These are phyloP conservation scores for Hymenotorrendiella dingleyae DNA, from an alignment of 2,329 filamentous ascomycete species.

Conservation along the genomic window DNA sequence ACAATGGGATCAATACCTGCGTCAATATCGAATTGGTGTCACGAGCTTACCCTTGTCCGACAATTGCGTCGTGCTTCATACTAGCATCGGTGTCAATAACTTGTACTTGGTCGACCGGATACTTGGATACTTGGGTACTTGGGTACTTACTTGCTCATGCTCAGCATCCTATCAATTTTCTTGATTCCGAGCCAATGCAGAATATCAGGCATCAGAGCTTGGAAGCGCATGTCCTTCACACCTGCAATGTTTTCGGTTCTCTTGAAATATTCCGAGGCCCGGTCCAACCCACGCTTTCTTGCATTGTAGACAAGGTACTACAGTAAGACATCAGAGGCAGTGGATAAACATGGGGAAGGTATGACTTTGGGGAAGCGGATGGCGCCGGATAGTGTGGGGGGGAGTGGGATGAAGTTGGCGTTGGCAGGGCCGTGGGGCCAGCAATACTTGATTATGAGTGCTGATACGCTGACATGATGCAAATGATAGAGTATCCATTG, in stretches of 20 bases:
- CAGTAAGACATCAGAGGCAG: conserved; percentile 17
- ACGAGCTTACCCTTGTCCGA: conserved; percentile 60
- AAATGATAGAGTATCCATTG: conserved; percentile 66
- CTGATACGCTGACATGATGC: conserved; percentile 12
- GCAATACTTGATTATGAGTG: no score
- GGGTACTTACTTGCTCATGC: conserved; percentile 72
- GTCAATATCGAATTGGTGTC: not conserved
- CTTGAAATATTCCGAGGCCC: conserved; percentile 89
- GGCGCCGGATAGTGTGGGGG: conserved; percentile 32
- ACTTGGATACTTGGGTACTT: conserved; percentile 10
- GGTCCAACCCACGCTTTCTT: conserved; percentile 70
- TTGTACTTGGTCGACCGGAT: conserved; percentile 8
- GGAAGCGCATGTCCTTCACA: conserved; percentile 95
- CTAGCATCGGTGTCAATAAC: conserved; percentile 36
- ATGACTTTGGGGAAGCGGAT: conserved; percentile 11
- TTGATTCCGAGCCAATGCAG: conserved; percentile 97
- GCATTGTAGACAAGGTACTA: conserved; percentile 64
- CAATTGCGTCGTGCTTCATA: conserved; percentile 89
- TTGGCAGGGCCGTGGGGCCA: no score
- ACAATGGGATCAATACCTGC: conserved; percentile 8
- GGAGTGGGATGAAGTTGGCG: conserved; percentile 71
- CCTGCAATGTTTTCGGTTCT: conserved; percentile 97
- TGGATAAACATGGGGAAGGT: conserved; percentile 46
- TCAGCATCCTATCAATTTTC: conserved; percentile 97
- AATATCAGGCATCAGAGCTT: conserved; percentile 96